Evolutionary conservation across 1,284 basidiomycete genomes (phyloP), one percentile per base, ranked within the genome.

Genomic region (Pseudozyma thailandica): DNA sequence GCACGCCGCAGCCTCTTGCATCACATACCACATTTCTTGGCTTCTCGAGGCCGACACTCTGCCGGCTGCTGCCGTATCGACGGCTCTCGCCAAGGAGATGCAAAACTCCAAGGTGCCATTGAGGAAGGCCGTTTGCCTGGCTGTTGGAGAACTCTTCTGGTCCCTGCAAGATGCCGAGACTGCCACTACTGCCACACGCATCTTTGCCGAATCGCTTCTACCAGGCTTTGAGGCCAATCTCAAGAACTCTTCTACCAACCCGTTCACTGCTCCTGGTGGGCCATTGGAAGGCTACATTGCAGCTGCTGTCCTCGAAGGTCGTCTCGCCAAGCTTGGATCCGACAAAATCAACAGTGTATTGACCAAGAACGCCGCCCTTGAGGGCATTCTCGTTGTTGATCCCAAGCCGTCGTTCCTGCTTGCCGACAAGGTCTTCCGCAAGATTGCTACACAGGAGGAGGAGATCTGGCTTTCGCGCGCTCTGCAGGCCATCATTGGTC

Each of bases 361-460:
- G n/a, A 41, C 51, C 30, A 66, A 70, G 25, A 69, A 74, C 21
- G 71, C 64, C 16, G 60, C 57, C 7, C 48, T 75, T 21, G 57
- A 73, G 23, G 57, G 56, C 20, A 64, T 82, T 16, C 41, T 77
- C 13, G 55, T 62, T 9, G 51, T 61, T 26, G 55, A 56, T 9
- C 65, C 73, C 21, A 82, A 82, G 57, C 74, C 77, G 18, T 80
- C 80, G 41, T 82, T 82, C 66, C 72, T 82, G 12, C 59, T 82
- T 10, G 63, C 61, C 23, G 80, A 80, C 26, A 78, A 78, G 61
- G 75, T 82, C 37, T 68, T 64, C 48, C 77, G 77, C 26, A 78
- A 77, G 50, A 60, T 78, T 27, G 47, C 69, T 15, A 64, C 72
- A 2, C 57, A 54, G 0, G 74, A 73, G 8, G 74, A 79, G 33